phyloP scores from a whole-genome alignment of 2,329 filamentous ascomycete species.

The Cytospora paraplurivora region DNA sequence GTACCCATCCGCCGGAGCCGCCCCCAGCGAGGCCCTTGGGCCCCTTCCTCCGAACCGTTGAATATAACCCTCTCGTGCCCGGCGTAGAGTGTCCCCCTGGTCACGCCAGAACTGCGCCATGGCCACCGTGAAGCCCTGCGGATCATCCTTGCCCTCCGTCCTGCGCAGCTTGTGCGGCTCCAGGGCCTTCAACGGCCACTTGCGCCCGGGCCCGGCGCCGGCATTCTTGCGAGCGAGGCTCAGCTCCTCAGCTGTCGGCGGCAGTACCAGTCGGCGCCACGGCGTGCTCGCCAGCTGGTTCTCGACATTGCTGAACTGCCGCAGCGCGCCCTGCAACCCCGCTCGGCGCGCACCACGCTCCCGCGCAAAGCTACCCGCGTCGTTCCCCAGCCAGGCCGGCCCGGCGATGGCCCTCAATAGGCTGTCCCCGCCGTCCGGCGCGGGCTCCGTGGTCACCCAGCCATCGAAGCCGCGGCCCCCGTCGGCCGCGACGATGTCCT shows the following conservation, averaged over 20 bases:
- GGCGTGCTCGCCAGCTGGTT: constrained; percentile 41
- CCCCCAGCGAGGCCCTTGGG: background rate
- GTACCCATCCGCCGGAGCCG: constrained; percentile 10
- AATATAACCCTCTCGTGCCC: constrained; percentile 26
- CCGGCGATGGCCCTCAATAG: constrained; percentile 6
- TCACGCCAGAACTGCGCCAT: constrained; percentile 28
- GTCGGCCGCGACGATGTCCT: constrained; percentile 35
- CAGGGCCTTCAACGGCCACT: constrained; percentile 21
- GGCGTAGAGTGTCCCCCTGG: constrained; percentile 7
- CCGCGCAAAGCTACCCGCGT: constrained; percentile 34
- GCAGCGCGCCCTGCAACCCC: constrained; percentile 47
- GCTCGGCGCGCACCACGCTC: constrained; percentile 49
- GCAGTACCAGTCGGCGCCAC: constrained; percentile 43
- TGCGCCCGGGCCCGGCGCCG: constrained; percentile 16
- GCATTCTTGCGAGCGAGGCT: constrained; percentile 30
- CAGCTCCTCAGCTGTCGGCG: constrained; percentile 35
- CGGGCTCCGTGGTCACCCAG: constrained; percentile 27
- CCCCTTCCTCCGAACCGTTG: background rate
- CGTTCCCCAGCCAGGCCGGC: constrained; percentile 7
- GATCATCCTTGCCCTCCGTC: constrained; percentile 28
- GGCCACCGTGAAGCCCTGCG: constrained; percentile 27
- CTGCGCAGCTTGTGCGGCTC: constrained; percentile 14
- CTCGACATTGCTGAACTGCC: constrained; percentile 42
- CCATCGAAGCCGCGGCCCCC: constrained; percentile 20
- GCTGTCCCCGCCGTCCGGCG: constrained; percentile 29